These are phyloP conservation scores for Mucuna pruriens DNA, from an alignment of 306 rosid species.

Conservation along the genomic window DNA sequence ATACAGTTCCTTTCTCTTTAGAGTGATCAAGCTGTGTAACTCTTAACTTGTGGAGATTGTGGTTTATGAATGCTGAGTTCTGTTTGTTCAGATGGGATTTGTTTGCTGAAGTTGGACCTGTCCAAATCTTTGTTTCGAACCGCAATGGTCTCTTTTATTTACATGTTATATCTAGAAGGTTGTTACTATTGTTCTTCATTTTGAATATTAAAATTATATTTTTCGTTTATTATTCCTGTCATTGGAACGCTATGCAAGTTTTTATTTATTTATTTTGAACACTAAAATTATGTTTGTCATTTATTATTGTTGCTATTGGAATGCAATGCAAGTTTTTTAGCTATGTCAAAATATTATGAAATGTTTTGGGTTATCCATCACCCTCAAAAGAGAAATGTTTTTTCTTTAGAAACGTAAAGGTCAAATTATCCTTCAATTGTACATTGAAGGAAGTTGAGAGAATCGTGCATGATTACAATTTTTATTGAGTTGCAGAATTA, in stretches of 20 bases:
- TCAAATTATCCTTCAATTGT: no score
- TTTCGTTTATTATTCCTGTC: background rate
- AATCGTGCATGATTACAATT: no score
- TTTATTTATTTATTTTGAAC: background rate
- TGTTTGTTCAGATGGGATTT: constrained; percentile 80
- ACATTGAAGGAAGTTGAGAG: no score
- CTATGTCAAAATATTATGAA: background rate
- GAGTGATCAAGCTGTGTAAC: background rate
- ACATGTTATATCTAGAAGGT: background rate
- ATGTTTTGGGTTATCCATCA: background rate
- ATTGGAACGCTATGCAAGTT: background rate
- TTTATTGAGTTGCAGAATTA: no score
- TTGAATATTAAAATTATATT: background rate
- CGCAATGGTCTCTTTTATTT: constrained; percentile 49
- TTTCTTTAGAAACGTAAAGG: no score
- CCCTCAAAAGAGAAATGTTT: no score
- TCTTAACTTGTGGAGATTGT: background rate
- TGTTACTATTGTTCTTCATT: background rate
- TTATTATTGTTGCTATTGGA: background rate
- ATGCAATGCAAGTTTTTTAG: background rate
- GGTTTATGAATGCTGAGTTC: constrained; percentile 20
- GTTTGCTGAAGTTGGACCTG: constrained; percentile 99
- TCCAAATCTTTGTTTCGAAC: constrained; percentile 95
- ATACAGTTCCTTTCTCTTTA: background rate
- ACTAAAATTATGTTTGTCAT: background rate